These are phyloP conservation scores for Truncatella angustata DNA, from an alignment of 2,329 filamentous ascomycete species.

Conservation along the genomic window DNA sequence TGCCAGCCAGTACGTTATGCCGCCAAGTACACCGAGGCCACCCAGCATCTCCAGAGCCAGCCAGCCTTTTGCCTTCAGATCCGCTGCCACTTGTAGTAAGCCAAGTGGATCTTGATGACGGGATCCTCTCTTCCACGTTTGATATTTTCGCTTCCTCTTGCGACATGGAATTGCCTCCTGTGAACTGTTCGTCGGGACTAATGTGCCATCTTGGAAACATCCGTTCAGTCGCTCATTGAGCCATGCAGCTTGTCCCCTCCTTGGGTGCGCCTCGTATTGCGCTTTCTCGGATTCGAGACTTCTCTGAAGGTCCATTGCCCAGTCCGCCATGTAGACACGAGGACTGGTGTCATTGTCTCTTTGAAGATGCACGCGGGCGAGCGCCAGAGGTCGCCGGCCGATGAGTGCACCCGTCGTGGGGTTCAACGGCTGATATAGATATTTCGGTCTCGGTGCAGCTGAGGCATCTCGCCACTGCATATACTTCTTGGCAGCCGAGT, in stretches of 20 bases:
- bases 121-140: conserved; percentile 17
- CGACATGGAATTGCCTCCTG: conserved; percentile 28
- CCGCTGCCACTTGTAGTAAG: conserved; percentile 66
- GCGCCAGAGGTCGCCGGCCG: conserved; percentile 48
- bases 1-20: conserved; percentile 62
- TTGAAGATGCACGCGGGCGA: conserved; percentile 56
- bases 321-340: conserved; percentile 69
- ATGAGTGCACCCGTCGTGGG: conserved; percentile 14
- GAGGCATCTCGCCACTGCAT: conserved; percentile 61
- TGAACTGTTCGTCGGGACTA: conserved; percentile 46
- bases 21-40: conserved; percentile 71
- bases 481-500: conserved; percentile 80
- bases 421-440: conserved; percentile 35
- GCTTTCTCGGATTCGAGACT: conserved; percentile 73
- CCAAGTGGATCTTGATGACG: conserved; percentile 74
- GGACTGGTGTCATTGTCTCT: conserved; percentile 29
- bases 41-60: conserved; percentile 72
- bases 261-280: conserved; percentile 61
- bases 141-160: conserved; percentile 19
- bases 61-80: conserved; percentile 63
- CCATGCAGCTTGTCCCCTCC: conserved; percentile 66
- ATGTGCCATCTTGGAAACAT: conserved; percentile 63
- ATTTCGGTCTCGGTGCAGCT: conserved; percentile 21
- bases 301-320: conserved; percentile 78
- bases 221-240: conserved; percentile 65